Conservation (phyloP, 768 basidiomycete genomes). For the Chiua virens region DNA sequence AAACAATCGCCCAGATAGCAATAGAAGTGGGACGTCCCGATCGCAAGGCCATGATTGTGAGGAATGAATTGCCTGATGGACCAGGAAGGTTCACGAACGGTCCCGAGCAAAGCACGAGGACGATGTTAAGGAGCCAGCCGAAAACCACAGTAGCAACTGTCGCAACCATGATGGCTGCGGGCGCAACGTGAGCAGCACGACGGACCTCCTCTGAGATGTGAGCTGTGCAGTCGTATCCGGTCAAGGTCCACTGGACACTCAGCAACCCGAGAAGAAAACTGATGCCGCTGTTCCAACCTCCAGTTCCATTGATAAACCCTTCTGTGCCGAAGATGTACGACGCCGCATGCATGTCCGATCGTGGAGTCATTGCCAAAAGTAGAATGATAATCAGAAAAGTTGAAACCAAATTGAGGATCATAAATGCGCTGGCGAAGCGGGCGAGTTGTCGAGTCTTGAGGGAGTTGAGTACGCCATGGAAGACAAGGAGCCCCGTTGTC, state of each 20-base stretch:
- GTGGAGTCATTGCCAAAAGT: conserved; percentile 42
- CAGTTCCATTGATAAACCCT: too few relatives aligned
- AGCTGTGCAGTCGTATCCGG: conserved; percentile 30
- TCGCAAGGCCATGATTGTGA: conserved; percentile 54
- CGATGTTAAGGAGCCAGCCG: conserved; percentile 68
- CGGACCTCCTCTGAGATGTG: conserved; percentile 45
- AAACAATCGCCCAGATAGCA: conserved; percentile 57
- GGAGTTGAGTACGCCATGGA: too few relatives aligned
- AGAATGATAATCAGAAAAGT: conserved; percentile 44
- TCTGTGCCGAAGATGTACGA: conserved; percentile 54
- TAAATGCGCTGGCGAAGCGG: conserved; percentile 34
- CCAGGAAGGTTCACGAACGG: conserved; percentile 50
- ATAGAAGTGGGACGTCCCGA: conserved; percentile 52
- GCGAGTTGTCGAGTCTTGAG: conserved; percentile 35
- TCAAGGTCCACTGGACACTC: conserved; percentile 50
- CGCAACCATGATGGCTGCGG: conserved; percentile 44
- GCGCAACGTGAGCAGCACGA: conserved; percentile 49
- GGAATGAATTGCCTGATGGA: conserved; percentile 52
- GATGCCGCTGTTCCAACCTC: too few relatives aligned
- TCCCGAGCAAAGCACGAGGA: conserved; percentile 58
- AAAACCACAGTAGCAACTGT: conserved; percentile 45
- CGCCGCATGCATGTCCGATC: conserved; percentile 56
- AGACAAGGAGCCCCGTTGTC: conserved; percentile 38
- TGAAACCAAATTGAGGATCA: conserved; percentile 47
- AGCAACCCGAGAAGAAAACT: too few relatives aligned